Percentiles rank a stretch among this genome's conserved stretches.
These are phyloP conservation scores for Diospyros kaki DNA, from an alignment of 148 eudicot genomes.

Conservation along the genomic window DNA sequence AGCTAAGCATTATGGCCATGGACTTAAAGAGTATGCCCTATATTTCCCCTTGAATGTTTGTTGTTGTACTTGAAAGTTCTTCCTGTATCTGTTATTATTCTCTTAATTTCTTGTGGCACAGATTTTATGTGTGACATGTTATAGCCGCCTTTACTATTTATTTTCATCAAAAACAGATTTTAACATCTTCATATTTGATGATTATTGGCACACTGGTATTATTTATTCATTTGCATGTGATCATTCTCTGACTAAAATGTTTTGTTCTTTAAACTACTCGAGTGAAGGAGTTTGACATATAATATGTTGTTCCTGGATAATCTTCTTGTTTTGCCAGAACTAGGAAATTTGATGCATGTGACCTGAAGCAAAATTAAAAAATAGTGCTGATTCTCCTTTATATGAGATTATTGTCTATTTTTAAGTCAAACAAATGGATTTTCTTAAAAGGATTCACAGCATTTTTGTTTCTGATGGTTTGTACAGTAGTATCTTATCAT, in stretches of 20 bases:
- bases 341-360: background rate
- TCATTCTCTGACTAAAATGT: no score
- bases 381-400: background rate
- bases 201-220: no score
- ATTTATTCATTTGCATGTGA: no score
- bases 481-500: background rate
- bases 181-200: no score
- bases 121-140: no score
- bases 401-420: background rate
- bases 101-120: background rate
- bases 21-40: conserved; percentile 69
- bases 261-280: no score
- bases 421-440: background rate
- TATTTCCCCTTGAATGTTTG: background rate
- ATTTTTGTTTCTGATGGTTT: background rate
- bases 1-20: conserved; percentile 65
- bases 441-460: background rate
- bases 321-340: background rate
- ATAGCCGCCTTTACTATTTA: no score
- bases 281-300: background rate
- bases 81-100: background rate
- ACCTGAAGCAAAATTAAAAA: background rate
- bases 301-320: background rate
- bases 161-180: no score
- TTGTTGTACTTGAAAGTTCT: background rate